Percentiles rank a stretch among this genome's conserved stretches.
phyloP scores from a whole-genome alignment of 495 filamentous ascomycete genomes.

The Aspergillus baeticus region DNA sequence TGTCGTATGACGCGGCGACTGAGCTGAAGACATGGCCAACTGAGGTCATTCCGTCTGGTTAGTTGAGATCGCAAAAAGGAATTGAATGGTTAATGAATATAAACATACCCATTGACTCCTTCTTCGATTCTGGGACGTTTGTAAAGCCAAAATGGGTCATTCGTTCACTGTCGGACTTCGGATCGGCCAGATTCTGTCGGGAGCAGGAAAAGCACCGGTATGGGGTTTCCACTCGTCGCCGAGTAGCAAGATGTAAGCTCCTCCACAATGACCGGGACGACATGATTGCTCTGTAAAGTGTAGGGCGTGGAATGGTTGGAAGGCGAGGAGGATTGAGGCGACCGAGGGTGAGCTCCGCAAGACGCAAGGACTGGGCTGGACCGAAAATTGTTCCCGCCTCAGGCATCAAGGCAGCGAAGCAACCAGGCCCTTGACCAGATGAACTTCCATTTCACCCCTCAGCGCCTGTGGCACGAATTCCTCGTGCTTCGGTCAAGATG shows the following conservation, averaged over 20 bases:
- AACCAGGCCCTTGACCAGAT: no score
- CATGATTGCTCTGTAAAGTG: conserved; percentile 14
- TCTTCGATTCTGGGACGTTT: conserved; percentile 79
- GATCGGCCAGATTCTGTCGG: conserved; percentile 41
- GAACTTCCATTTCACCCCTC: no score
- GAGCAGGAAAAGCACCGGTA: conserved; percentile 59
- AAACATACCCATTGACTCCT: conserved; percentile 66
- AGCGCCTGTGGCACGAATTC: no score
- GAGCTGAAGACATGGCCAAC: conserved; percentile 93
- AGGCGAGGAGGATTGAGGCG: neutral
- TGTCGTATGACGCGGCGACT: conserved; percentile 87
- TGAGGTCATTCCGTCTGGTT: conserved; percentile 27
- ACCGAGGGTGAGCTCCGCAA: neutral
- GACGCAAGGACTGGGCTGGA: neutral
- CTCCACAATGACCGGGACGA: conserved; percentile 38
- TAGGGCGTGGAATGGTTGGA: neutral
- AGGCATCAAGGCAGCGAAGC: neutral
- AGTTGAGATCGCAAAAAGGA: conserved; percentile 5
- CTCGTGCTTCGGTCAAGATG: no score
- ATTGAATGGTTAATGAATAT: neutral
- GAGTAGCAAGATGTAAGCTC: conserved; percentile 31
- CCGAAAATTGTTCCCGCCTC: neutral
- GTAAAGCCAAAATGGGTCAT: conserved; percentile 96
- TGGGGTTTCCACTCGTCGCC: conserved; percentile 30
- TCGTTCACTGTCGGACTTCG: conserved; percentile 46